Percentiles rank a stretch among this genome's conserved stretches.
Conservation (phyloP, 805 yeast genomes). For the Ogataea nakhonphanomensis region DNA sequence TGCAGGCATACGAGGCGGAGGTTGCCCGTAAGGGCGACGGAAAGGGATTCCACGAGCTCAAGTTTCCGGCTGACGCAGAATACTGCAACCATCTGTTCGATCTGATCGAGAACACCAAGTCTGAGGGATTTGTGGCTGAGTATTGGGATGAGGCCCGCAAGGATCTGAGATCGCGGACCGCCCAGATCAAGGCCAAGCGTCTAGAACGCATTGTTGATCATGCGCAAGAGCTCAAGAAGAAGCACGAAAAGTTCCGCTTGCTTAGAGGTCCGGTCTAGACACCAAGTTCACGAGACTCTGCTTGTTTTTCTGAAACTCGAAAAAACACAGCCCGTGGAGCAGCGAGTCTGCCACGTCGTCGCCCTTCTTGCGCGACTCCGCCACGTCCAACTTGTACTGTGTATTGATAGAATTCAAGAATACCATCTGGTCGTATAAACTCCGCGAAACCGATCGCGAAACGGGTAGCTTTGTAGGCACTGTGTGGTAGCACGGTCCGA, state of each 20-base stretch:
- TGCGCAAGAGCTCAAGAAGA: slow-evolving; percentile 24
- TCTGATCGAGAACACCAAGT: slow-evolving; percentile 35
- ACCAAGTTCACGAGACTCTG: slow-evolving; percentile 8
- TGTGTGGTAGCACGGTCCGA: slow-evolving; percentile 4
- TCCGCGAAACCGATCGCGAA: slow-evolving; percentile 18
- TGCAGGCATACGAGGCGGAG: slow-evolving; percentile 31
- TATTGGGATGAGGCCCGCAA: slow-evolving; percentile 28
- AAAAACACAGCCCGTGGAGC: slow-evolving; percentile 55
- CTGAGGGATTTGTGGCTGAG: slow-evolving; percentile 32
- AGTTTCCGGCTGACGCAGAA: slow-evolving; percentile 55
- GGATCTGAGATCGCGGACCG: slow-evolving; percentile 26
- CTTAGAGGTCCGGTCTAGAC: slow-evolving; percentile 18
- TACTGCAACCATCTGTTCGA: slow-evolving; percentile 48
- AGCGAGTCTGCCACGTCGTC: slow-evolving; percentile 68
- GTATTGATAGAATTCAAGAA: slow-evolving; percentile 22
- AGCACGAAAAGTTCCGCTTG: slow-evolving; percentile 26
- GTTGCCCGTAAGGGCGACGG: slow-evolving; percentile 44
- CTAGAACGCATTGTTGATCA: slow-evolving; percentile 27
- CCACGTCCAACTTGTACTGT: slow-evolving; percentile 5
- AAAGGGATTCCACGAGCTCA: slow-evolving; percentile 48
- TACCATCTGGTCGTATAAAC: slow-evolving; percentile 26
- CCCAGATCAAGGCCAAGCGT: slow-evolving; percentile 28
- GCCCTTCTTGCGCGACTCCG: slow-evolving; percentile 37
- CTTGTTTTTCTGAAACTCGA: slow-evolving; percentile 40
- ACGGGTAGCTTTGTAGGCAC: background rate